These are phyloP conservation scores for Balakata baccata DNA, from an alignment of 345 rosid species.

Conservation along the genomic window DNA sequence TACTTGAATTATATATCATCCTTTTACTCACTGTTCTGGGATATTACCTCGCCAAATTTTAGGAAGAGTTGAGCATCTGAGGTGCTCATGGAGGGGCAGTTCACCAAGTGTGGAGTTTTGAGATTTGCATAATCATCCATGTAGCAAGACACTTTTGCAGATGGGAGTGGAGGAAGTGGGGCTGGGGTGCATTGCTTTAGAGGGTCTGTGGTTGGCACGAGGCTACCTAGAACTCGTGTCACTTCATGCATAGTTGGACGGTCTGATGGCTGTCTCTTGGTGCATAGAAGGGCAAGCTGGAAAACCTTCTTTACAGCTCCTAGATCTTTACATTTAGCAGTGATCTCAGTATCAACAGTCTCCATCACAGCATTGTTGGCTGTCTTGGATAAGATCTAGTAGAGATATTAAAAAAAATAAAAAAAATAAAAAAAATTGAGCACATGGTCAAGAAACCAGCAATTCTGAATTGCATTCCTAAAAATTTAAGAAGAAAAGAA, in stretches of 20 bases:
- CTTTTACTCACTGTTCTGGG: conserved; percentile 53
- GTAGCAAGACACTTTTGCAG: conserved; percentile 52
- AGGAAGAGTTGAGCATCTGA: conserved; percentile 91
- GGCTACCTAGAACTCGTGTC: conserved; percentile 68
- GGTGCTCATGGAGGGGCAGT: conserved; percentile 90
- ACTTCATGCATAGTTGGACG: conserved; percentile 94
- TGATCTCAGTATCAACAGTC: conserved; percentile 71
- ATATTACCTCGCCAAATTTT: conserved; percentile 89
- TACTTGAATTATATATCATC: too few relatives aligned
- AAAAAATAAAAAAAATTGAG: too few relatives aligned
- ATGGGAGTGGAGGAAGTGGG: conserved; percentile 26
- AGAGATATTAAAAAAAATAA: neutral
- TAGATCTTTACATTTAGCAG: conserved; percentile 67
- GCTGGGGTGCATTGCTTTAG: conserved; percentile 43
- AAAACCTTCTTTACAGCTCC: conserved; percentile 81
- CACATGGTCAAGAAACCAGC: neutral
- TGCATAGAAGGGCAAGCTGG: conserved; percentile 80
- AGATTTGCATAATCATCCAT: conserved; percentile 85
- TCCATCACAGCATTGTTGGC: conserved; percentile 85
- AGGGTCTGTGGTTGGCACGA: conserved; percentile 36
- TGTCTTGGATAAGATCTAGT: conserved; percentile 77
- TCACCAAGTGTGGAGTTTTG: conserved; percentile 72
- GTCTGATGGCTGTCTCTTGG: conserved; percentile 75
- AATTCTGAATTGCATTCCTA: neutral
- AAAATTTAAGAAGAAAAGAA: too few relatives aligned